Evolutionary conservation across 768 basidiomycete species (phyloP), one percentile per base, ranked within the genome.

Genomic region (Agaricus sinodeliciosus): DNA sequence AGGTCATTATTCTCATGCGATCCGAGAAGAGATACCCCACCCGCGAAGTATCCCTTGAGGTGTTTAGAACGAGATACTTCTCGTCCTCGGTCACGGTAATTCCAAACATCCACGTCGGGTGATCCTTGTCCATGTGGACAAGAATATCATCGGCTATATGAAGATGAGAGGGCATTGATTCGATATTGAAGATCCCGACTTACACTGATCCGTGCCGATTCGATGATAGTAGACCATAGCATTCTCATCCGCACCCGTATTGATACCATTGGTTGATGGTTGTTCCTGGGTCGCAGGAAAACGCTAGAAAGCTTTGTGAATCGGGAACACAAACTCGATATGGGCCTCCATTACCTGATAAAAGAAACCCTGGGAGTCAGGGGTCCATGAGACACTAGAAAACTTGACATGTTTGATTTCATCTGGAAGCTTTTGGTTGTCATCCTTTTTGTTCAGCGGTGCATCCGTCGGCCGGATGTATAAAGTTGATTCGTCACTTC

Each of bases 331-430:
- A 34, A 3, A 16, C n/a, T 31, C 2, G n/a, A 16, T 26, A 47
- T 13, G 46, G 19, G 15, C 36, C 34, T 25, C 15, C 22, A 0
- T 26, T 57, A 73, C 74, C 73, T 90, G 89, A 64, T 93, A 93
- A 68, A 92, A 89, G 67, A 92, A 90, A 1, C 90, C 90, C 56
- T 81, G 83, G 50, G 81, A 84, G 66, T 91, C 87, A 51, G 81
- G 79, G 3, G 82, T 82, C 90, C 90, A 92, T 25, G 73, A 71
- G 40, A 90, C 74, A 9, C 71, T 66, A 0, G 84, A 85, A 67
- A 89, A 90, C 64, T 92, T 92, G 57, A 88, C 85, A 62, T 79
- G 85, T 50, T 82, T 77, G 49, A 91, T 67, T 55, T 82, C 83
- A 42, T 92, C 90, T 3, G 72, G 58, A 35, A 90, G 73, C 41